phyloP scores from a whole-genome alignment of 352 stramenopile species.

The Plasmopara muralis region DNA sequence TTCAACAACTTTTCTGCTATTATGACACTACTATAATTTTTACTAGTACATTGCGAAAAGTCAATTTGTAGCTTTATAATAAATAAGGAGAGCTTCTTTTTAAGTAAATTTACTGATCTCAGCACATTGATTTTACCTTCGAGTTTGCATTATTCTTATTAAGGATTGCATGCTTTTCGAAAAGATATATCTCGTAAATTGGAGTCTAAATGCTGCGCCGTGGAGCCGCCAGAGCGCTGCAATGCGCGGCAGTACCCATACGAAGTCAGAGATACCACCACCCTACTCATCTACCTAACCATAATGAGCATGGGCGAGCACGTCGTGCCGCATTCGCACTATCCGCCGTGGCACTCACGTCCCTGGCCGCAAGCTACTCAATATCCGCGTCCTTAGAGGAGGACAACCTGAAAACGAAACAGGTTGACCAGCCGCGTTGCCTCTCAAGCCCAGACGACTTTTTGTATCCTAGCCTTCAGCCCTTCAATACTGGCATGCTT shows the following conservation, averaged over 20 bases:
- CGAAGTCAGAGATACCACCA: neutral
- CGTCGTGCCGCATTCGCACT: conserved; percentile 17
- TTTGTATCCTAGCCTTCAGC: conserved; percentile 78
- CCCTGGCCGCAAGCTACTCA: conserved; percentile 22
- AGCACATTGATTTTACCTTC: too few relatives aligned
- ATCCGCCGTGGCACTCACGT: conserved; percentile 22
- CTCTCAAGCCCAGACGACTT: conserved; percentile 53
- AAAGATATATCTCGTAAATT: too few relatives aligned
- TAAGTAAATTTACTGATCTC: too few relatives aligned
- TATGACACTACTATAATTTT: too few relatives aligned
- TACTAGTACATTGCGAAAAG: too few relatives aligned
- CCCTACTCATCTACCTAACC: neutral
- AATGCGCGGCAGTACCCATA: neutral
- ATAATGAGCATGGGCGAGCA: conserved; percentile 12
- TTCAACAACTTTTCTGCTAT: too few relatives aligned
- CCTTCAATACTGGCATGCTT: conserved; percentile 76
- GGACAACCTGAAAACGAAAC: conserved; percentile 13
- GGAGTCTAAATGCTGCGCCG: neutral
- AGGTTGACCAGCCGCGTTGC: conserved; percentile 23
- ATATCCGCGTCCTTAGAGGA: conserved; percentile 20
- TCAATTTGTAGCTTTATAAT: too few relatives aligned
- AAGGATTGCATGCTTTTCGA: too few relatives aligned
- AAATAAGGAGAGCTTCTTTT: too few relatives aligned
- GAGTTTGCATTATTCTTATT: too few relatives aligned
- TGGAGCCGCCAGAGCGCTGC: neutral